Percentiles rank a stretch among this genome's conserved stretches.
These are phyloP conservation scores for Durio zibethinus DNA, from an alignment of 345 rosid genomes.

Conservation along the genomic window DNA sequence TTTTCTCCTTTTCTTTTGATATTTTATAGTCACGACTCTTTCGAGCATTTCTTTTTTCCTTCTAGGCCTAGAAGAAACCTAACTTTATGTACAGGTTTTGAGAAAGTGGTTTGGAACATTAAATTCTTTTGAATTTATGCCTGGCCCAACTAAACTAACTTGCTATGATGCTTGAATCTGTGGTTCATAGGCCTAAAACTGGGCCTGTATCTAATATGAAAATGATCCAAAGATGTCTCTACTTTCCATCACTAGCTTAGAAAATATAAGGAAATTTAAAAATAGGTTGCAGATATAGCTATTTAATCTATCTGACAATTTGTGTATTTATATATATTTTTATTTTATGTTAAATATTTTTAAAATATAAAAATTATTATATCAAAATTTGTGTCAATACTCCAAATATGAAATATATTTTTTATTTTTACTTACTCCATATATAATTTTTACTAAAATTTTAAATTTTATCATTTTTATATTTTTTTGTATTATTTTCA, in stretches of 20 bases:
- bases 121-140: background rate
- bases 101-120: background rate
- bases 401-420: too few species aligned
- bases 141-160: background rate
- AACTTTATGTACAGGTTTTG: background rate
- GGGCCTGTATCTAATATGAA: background rate
- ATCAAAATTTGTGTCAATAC: too few species aligned
- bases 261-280: background rate
- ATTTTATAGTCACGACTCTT: too few species aligned
- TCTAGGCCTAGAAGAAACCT: background rate
- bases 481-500: too few species aligned
- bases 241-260: background rate
- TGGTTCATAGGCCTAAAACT: background rate
- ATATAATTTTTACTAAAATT: too few species aligned
- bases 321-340: too few species aligned
- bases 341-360: too few species aligned
- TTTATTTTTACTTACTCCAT: too few species aligned
- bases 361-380: too few species aligned
- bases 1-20: background rate
- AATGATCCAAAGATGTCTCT: background rate
- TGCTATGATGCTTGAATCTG: background rate
- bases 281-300: background rate
- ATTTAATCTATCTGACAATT: too few species aligned
- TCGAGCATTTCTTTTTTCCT: background rate
- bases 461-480: too few species aligned